Evolutionary conservation across 1,284 basidiomycete genomes (phyloP).

Genomic region (Lignosus rhinocerotis): DNA sequence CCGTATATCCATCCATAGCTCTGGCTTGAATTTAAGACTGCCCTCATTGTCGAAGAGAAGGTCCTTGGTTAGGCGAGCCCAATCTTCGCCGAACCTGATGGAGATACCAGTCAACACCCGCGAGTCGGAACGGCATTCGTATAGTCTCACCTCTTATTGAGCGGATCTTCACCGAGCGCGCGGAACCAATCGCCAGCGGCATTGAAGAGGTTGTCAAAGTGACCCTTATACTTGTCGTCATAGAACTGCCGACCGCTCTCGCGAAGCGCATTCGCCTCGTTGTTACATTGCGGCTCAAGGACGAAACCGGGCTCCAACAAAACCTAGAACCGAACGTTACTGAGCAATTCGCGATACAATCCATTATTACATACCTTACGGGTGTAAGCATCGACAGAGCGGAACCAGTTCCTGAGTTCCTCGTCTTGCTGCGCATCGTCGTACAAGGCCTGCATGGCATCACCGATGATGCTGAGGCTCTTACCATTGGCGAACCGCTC

Average conservation of each 20-base stretch:
- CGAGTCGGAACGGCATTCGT: too few species aligned
- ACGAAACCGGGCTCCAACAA: conserved; percentile 90
- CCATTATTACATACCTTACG: conserved; percentile 50
- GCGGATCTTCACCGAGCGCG: conserved; percentile 82
- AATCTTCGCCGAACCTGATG: conserved; percentile 71
- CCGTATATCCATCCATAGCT: conserved; percentile 86
- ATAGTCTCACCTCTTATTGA: conserved; percentile 55
- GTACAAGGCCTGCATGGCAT: conserved; percentile 75
- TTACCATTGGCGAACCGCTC: conserved; percentile 89
- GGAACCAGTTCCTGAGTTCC: conserved; percentile 81
- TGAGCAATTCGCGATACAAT: not conserved
- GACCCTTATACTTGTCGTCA: conserved; percentile 79
- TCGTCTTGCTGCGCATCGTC: conserved; percentile 77
- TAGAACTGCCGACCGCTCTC: conserved; percentile 81
- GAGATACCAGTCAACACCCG: too few species aligned
- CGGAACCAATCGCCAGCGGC: conserved; percentile 76
- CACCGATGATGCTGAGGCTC: conserved; percentile 67
- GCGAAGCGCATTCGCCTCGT: conserved; percentile 59
- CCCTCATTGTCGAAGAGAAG: conserved; percentile 62
- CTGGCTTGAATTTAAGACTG: conserved; percentile 86
- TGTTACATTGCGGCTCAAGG: conserved; percentile 75
- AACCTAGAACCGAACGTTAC: conserved; percentile 38
- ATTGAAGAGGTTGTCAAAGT: conserved; percentile 84
- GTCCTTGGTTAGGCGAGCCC: conserved; percentile 82
- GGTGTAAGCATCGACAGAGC: conserved; percentile 61